phyloP scores from a whole-genome alignment of 306 rosid genomes.

The Sphenostylis stenocarpa region DNA sequence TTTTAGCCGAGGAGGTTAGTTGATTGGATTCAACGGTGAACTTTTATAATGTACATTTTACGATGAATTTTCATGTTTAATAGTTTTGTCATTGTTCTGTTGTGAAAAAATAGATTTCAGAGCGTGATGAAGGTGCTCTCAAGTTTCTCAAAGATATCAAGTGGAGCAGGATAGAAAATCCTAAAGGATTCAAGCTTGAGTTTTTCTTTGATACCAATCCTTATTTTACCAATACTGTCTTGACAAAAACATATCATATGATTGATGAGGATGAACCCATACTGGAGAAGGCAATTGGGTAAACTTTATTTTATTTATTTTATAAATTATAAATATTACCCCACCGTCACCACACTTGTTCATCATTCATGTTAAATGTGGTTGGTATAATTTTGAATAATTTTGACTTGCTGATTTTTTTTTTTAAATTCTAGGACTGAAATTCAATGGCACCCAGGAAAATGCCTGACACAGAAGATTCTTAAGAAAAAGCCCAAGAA shows the following conservation, averaged over 20 bases:
- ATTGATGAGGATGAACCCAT: slow-evolving; percentile 92
- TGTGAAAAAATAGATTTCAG: slow-evolving; percentile 59
- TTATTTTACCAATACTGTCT: slow-evolving; percentile 67
- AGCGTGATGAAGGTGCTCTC: slow-evolving; percentile 94
- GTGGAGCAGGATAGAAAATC: slow-evolving; percentile 76
- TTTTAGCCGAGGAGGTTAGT: slow-evolving; percentile 85
- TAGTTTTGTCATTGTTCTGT: neutral
- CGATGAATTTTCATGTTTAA: neutral
- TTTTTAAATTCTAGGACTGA: slow-evolving; percentile 57
- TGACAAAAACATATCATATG: slow-evolving; percentile 89
- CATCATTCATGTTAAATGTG: neutral
- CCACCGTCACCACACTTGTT: neutral
- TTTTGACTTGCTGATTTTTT: slow-evolving; percentile 5
- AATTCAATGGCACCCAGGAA: slow-evolving; percentile 83
- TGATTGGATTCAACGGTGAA: neutral
- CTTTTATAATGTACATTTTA: neutral
- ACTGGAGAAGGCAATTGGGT: slow-evolving; percentile 93
- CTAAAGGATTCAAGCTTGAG: slow-evolving; percentile 90
- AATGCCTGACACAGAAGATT: slow-evolving; percentile 86
- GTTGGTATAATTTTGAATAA: neutral
- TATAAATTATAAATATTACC: neutral
- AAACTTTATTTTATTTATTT: neutral
- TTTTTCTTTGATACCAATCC: slow-evolving; percentile 81
- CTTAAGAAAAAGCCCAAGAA: slow-evolving; percentile 98
- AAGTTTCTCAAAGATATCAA: slow-evolving; percentile 78